Percentiles rank a stretch among this genome's conserved stretches.
phyloP scores from a whole-genome alignment of 306 rosid genomes.

The Chamaecrista fasciculata region DNA sequence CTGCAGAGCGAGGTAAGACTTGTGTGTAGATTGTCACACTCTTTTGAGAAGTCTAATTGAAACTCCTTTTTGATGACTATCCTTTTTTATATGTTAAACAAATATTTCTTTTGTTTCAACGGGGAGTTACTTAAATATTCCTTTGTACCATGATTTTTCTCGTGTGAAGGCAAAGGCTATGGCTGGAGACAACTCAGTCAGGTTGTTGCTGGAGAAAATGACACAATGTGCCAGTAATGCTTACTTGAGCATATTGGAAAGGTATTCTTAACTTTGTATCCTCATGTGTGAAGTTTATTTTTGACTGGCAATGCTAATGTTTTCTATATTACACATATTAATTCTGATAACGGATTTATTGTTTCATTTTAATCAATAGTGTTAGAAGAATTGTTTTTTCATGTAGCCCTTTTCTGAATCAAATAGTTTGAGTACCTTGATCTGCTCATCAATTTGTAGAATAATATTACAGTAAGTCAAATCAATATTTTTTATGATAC shows the following conservation, averaged over 20 bases:
- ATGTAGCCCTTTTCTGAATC: conserved; percentile 8
- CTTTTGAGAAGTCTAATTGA: neutral
- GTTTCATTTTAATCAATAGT: neutral
- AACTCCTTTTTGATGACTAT: neutral
- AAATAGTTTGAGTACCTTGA: conserved; percentile 6
- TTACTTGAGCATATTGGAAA: conserved; percentile 87
- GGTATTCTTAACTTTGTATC: conserved; percentile 40
- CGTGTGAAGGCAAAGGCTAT: conserved; percentile 89
- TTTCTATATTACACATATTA: neutral
- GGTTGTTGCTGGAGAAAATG: conserved; percentile 94
- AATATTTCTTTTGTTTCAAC: neutral
- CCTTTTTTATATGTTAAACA: conserved; percentile 3
- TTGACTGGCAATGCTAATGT: conserved; percentile 15
- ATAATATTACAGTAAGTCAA: neutral
- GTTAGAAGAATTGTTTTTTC: neutral
- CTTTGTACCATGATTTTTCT: conserved; percentile 24
- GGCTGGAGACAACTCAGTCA: conserved; percentile 92
- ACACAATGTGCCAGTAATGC: conserved; percentile 90
- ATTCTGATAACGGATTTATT: neutral
- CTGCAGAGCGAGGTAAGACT: conserved; percentile 85
- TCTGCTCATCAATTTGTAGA: conserved; percentile 14
- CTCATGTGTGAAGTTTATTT: conserved; percentile 7
- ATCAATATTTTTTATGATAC: conserved; percentile 5
- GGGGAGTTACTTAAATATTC: conserved; percentile 18
- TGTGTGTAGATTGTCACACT: neutral